Conservation (phyloP, 148 eudicot species). For the Amaranthus hypochondriacus region DNA sequence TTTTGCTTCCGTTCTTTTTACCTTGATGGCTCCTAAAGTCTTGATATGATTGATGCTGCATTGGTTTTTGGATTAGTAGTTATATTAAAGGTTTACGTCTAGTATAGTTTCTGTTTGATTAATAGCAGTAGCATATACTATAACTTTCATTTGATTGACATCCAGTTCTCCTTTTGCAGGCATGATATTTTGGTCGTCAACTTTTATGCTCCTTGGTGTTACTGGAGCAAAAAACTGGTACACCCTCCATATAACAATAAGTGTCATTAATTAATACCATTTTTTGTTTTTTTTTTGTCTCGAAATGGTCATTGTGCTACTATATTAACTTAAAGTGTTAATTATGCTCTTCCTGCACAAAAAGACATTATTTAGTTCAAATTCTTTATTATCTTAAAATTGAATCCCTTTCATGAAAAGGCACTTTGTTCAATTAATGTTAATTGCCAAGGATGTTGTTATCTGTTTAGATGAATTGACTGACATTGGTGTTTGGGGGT, state of each 20-base stretch:
- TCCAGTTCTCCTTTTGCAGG: slow-evolving; percentile 40
- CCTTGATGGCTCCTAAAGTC: neutral
- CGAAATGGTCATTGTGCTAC: neutral
- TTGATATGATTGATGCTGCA: neutral
- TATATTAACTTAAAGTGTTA: neutral
- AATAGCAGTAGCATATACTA: neutral
- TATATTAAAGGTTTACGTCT: neutral
- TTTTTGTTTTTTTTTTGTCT: neutral
- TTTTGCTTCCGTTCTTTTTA: neutral
- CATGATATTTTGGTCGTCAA: slow-evolving; percentile 74
- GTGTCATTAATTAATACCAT: no score
- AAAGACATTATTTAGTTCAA: neutral
- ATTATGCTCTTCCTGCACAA: neutral
- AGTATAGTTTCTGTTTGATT: neutral
- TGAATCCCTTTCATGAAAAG: neutral
- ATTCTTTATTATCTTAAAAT: neutral
- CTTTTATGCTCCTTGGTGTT: slow-evolving; percentile 94
- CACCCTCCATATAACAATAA: neutral
- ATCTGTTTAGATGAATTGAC: neutral
- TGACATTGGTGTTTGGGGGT: neutral
- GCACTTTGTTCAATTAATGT: neutral
- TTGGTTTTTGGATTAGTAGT: neutral
- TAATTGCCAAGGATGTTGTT: neutral
- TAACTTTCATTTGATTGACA: slow-evolving; percentile 11
- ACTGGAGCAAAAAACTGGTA: slow-evolving; percentile 89